Percentiles rank a stretch among this genome's conserved stretches.
These are phyloP conservation scores for Ustilago xerochloae DNA, from an alignment of 1,284 basidiomycete genomes.

Conservation along the genomic window DNA sequence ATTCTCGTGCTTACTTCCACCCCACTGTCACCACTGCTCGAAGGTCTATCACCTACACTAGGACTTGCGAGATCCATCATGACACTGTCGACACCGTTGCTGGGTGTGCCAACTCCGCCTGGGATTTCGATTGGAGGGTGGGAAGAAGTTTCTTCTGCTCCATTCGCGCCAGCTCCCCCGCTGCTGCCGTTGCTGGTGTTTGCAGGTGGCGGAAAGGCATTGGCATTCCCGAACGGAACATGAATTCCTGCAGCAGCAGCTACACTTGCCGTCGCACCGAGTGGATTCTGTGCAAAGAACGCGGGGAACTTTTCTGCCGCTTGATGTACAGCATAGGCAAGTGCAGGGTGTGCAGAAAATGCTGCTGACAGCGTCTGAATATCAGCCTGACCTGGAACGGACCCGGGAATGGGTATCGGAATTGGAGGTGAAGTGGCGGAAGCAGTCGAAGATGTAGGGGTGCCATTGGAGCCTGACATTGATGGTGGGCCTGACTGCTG, in stretches of 20 bases:
- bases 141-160: too few species aligned
- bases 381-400: conserved; percentile 13
- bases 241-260: conserved; percentile 41
- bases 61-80: conserved; percentile 16
- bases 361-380: conserved; percentile 37
- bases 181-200: neutral
- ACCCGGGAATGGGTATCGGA: neutral
- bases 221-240: conserved; percentile 21
- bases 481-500: conserved; percentile 21
- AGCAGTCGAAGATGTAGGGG: conserved; percentile 11
- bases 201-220: neutral
- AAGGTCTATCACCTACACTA: neutral
- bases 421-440: conserved; percentile 31
- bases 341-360: conserved; percentile 40
- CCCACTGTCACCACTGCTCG: neutral
- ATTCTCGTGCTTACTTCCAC: neutral
- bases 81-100: conserved; percentile 23
- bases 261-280: conserved; percentile 38
- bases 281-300: conserved; percentile 44
- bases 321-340: conserved; percentile 46
- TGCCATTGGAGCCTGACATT: conserved; percentile 29
- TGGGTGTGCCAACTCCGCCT: conserved; percentile 23
- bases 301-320: conserved; percentile 48
- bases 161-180: neutral
- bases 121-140: conserved; percentile 9